phyloP scores from a whole-genome alignment of 1,284 basidiomycete genomes.

The Apiotrichum siamense region DNA sequence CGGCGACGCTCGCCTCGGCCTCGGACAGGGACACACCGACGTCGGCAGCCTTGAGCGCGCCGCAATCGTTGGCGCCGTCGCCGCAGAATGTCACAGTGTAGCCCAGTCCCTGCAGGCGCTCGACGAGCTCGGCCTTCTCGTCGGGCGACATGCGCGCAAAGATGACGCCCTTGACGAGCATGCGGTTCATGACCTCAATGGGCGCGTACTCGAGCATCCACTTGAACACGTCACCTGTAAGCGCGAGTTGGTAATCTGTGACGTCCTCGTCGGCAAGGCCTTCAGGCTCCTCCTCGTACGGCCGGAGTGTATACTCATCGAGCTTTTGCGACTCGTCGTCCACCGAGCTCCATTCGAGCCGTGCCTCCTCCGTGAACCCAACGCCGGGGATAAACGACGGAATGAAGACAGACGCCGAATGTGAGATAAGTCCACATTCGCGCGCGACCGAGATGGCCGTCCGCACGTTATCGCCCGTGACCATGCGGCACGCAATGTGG shows the following conservation, averaged over 20 bases:
- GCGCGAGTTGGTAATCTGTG: slow-evolving; percentile 78
- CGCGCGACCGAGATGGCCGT: slow-evolving; percentile 96
- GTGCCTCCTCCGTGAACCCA: slow-evolving; percentile 63
- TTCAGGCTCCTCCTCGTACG: slow-evolving; percentile 56
- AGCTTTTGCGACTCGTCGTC: slow-evolving; percentile 82
- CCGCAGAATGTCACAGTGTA: slow-evolving; percentile 98
- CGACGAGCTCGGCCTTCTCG: slow-evolving; percentile 98
- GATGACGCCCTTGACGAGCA: slow-evolving; percentile 97
- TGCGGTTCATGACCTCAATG: slow-evolving; percentile 85
- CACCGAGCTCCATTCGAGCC: slow-evolving; percentile 84
- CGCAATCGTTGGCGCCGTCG: slow-evolving; percentile 98
- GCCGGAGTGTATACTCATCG: slow-evolving; percentile 81
- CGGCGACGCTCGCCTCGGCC: slow-evolving; percentile 98
- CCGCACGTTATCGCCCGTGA: slow-evolving; percentile 94
- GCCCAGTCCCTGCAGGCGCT: slow-evolving; percentile 83
- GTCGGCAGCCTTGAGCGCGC: slow-evolving; percentile 96
- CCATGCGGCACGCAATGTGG: slow-evolving; percentile 93
- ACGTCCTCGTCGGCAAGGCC: slow-evolving; percentile 62
- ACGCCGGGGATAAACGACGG: slow-evolving; percentile 73
- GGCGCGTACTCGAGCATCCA: slow-evolving; percentile 98
- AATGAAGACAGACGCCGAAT: slow-evolving; percentile 85
- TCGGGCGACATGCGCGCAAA: slow-evolving; percentile 99
- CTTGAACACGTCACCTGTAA: slow-evolving; percentile 95
- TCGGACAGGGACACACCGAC: slow-evolving; percentile 95
- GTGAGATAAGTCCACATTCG: slow-evolving; percentile 85